These are phyloP conservation scores for Bipolaris bicolor DNA, from an alignment of 2,329 filamentous ascomycete species.

Conservation along the genomic window DNA sequence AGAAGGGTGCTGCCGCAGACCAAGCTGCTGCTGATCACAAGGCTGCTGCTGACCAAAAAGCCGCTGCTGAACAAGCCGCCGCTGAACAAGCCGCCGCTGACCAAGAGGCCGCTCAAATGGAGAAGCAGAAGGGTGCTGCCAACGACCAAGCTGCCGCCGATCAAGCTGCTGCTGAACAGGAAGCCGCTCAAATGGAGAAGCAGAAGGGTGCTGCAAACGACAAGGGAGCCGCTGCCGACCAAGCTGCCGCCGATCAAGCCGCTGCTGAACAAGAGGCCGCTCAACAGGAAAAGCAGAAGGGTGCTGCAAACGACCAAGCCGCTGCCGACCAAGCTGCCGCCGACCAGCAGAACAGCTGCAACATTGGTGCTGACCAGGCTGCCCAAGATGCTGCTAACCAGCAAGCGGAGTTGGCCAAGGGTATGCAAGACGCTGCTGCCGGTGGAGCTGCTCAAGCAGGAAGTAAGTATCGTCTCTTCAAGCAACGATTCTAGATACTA, in stretches of 20 bases:
- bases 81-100: no score
- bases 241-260: neutral
- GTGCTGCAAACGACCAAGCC: neutral
- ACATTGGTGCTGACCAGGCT: constrained; percentile 5
- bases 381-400: constrained; percentile 5
- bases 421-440: neutral
- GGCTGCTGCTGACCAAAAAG: neutral
- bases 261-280: constrained; percentile 5
- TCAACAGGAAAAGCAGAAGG: neutral
- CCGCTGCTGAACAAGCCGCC: no score
- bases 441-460: constrained; percentile 17
- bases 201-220: constrained; percentile 2
- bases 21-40: neutral
- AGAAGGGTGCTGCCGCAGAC: neutral
- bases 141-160: neutral
- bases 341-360: constrained; percentile 8
- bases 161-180: neutral
- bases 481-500: neutral
- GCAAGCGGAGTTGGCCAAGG: constrained; percentile 9
- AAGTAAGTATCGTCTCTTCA: constrained; percentile 13
- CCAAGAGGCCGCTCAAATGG: neutral
- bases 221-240: neutral
- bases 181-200: constrained; percentile 1
- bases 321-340: constrained; percentile 8
- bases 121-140: no score